Evolutionary conservation across 176 grass and related monocot species (phyloP), one percentile per base, ranked within the genome.

Genomic region (Oryza punctata): DNA sequence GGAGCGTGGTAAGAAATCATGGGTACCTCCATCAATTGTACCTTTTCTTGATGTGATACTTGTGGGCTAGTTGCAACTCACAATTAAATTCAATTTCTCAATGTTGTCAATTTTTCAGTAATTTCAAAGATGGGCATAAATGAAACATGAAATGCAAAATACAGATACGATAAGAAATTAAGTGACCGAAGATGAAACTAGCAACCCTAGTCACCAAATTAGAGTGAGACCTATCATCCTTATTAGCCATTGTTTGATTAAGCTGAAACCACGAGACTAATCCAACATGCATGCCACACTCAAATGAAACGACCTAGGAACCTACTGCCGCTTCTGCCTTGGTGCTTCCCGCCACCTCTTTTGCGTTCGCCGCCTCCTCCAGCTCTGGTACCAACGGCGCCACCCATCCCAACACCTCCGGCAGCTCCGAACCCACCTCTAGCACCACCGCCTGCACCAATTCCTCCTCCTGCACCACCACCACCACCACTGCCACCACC

Each of bases 331-430:
- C 24, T 41, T 28, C 75, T 44, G 1, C 60, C 45, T 1, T 63
- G 63, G 32, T 78, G 30, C 47, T 88, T 79, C 7, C 79, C 72
- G 12, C 72, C 63, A 68, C 35, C 37, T 6, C 75, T 50, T 1
- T 16, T 89, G 0, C 19, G 67, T 2, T 7, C 59, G 0, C 68
- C 29, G 18, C 19, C 52, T 1, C 19, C 14, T 1, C 86, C 35
- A 1, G 0, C 68, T 10, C 54, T 30, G 13, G 6, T 50, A 12
- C 82, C 65, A 7, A 35, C 33, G 26, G 23, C 38, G 19, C 70
- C 61, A 6, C 38, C 38, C 3, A 47, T 47, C 45, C 13, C 3
- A 12, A 0, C 12, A 12, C 45, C 45, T 47, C 45, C 12, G 3
- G 3, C 13, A 1, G 24, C 23, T 37, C 40, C 40, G 2, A 10